phyloP scores from a whole-genome alignment of 176 grass and related monocot genomes.

The Pharus latifolius region DNA sequence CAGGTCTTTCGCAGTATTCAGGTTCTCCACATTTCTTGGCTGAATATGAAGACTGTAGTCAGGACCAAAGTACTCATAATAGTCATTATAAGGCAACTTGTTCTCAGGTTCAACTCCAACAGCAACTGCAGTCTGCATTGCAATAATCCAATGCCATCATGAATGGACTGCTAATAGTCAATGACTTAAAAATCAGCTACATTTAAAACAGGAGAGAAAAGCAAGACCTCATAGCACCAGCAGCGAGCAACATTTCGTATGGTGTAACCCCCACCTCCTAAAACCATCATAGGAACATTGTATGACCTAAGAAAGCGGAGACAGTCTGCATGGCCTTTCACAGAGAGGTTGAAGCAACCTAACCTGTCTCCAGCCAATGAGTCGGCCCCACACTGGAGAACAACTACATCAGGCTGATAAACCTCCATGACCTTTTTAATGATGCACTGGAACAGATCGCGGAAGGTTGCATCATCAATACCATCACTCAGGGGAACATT shows the following conservation, averaged over 20 bases:
- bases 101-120: conserved; percentile 89
- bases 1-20: conserved; percentile 57
- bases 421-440: conserved; percentile 79
- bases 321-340: conserved; percentile 83
- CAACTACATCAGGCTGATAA: conserved; percentile 78
- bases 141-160: conserved; percentile 1
- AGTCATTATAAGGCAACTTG: conserved; percentile 86
- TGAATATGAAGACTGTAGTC: conserved; percentile 78
- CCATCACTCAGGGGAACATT: conserved; percentile 90
- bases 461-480: conserved; percentile 70
- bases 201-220: neutral
- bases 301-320: conserved; percentile 79
- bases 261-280: conserved; percentile 91
- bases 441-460: conserved; percentile 63
- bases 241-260: conserved; percentile 93
- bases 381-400: conserved; percentile 87
- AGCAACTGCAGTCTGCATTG: conserved; percentile 79
- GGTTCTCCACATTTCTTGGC: conserved; percentile 59
- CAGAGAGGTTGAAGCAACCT: conserved; percentile 91
- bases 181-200: conserved; percentile 8
- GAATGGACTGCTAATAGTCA: neutral
- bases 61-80: conserved; percentile 88
- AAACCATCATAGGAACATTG: conserved; percentile 84
- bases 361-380: conserved; percentile 85
- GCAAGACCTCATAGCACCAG: conserved; percentile 87